Evolutionary conservation across 805 yeast genomes (phyloP), one percentile per base, ranked within the genome.

Genomic region (Alloascoidea hylecoeti): DNA sequence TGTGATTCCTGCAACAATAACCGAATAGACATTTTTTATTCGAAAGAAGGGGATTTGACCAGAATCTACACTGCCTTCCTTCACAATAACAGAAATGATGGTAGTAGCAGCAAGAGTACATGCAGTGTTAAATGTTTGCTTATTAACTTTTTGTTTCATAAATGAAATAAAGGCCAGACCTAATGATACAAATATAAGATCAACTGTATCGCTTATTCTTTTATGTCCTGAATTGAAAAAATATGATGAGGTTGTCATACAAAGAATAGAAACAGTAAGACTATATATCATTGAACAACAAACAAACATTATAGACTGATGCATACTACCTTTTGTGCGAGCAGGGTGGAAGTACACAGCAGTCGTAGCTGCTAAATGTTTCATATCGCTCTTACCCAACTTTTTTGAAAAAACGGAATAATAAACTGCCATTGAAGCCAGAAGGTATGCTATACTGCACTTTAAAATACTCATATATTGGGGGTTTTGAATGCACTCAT

Each of bases 301-400:
- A 2, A 78, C 88, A 56, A 72, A 84, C 34, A 71, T 50, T 14
- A 79, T 53, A 9, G 86, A 75, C 50, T 83, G 85, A 42, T 75
- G 68, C 89, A 83, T 83, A 15, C 83, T 72, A 0, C 95, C 95
- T 40, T 72, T 70, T 0, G 92, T 68, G 36, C 94, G 56, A 1
- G 88, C 70, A 0, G 94, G 85, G 50, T 83, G 92, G 61, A 84
- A 83, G 54, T 84, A 84, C 2, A 83, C 92, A 1, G 83, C 79
- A 5, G 78, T 78, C 0, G 94, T 84, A 30, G 94, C 85, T 2
- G 79, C 75, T 44, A 81, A 68, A 59, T 83, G 95, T 52, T 83
- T 83, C 6, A 80, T 73, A 55, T 80, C 88, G 17, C 81, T 66
- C 27, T 57, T 52, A 2, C 56, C 41, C 13, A 49, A 36, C 4